phyloP scores from a whole-genome alignment of 176 grass and related monocot genomes.

The Avena eriantha region DNA sequence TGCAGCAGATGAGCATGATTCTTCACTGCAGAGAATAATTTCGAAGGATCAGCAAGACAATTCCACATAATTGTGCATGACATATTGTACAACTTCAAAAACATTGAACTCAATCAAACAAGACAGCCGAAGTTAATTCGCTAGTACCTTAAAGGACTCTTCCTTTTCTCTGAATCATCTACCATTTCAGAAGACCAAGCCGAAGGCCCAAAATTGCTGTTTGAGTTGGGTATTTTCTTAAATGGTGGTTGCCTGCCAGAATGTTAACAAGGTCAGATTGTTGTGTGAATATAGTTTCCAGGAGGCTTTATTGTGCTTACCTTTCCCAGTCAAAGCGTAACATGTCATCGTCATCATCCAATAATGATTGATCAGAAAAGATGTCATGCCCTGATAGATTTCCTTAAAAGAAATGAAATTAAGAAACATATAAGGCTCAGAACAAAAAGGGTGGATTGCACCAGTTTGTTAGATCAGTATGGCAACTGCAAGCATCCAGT shows the following conservation, averaged over 20 bases:
- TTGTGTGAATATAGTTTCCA: constrained; percentile 23
- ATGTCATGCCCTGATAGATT: constrained; percentile 43
- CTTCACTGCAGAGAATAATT: constrained; percentile 61
- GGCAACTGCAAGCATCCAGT: constrained; percentile 6
- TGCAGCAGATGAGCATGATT: constrained; percentile 58
- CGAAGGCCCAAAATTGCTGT: constrained; percentile 41
- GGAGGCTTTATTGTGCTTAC: constrained; percentile 42
- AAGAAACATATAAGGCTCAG: constrained; percentile 11
- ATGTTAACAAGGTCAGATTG: constrained; percentile 38
- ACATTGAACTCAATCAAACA: constrained; percentile 27
- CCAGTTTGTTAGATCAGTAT: constrained; percentile 27
- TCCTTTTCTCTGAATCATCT: constrained; percentile 56
- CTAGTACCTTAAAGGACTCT: constrained; percentile 53
- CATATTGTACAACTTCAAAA: constrained; percentile 19
- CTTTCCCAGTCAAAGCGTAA: constrained; percentile 53
- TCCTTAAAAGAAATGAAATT: constrained; percentile 37
- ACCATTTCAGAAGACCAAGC: constrained; percentile 44
- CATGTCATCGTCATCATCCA: constrained; percentile 37
- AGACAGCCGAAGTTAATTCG: constrained; percentile 15
- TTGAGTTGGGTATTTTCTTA: constrained; percentile 47
- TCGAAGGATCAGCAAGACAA: constrained; percentile 33
- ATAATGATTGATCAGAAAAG: constrained; percentile 41
- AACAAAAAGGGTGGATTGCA: not conserved
- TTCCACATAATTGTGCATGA: constrained; percentile 23
- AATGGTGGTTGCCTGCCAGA: constrained; percentile 42